Conservation (phyloP, 2,329 filamentous ascomycete genomes). For the Lasiodiplodia gonubiensis region DNA sequence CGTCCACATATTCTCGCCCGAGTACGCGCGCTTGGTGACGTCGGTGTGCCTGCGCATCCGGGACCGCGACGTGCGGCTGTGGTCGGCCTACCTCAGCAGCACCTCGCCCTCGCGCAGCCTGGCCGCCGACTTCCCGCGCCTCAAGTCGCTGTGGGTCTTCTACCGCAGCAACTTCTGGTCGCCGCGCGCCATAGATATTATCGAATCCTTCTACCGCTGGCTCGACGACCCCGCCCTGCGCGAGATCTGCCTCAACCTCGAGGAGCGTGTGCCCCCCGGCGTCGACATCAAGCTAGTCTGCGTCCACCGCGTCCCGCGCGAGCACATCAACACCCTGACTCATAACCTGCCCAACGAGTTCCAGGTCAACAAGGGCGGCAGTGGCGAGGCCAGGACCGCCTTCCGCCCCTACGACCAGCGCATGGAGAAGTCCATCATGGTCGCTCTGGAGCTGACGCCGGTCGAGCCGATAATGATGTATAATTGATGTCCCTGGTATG, state of each 20-base stretch:
- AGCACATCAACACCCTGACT: slow-evolving; percentile 55
- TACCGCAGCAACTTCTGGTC: slow-evolving; percentile 33
- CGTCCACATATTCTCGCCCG: slow-evolving; percentile 40
- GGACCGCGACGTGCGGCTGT: slow-evolving; percentile 45
- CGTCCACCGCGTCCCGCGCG: slow-evolving; percentile 41
- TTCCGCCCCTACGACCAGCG: slow-evolving; percentile 38
- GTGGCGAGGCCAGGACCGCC: slow-evolving; percentile 40
- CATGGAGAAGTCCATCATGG: slow-evolving; percentile 18
- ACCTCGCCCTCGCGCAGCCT: slow-evolving; percentile 39
- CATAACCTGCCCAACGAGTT: slow-evolving; percentile 63
- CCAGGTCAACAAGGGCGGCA: slow-evolving; percentile 35
- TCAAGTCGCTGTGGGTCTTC: slow-evolving; percentile 46
- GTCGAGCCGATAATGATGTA: slow-evolving; percentile 18
- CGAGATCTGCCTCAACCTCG: slow-evolving; percentile 42
- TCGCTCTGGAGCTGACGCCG: slow-evolving; percentile 26
- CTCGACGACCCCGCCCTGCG: slow-evolving; percentile 45
- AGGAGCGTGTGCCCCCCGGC: slow-evolving; percentile 36
- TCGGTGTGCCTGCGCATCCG: slow-evolving; percentile 44
- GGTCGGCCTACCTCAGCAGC: slow-evolving; percentile 45
- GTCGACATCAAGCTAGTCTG: slow-evolving; percentile 44
- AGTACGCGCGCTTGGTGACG: slow-evolving; percentile 37
- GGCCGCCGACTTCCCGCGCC: slow-evolving; percentile 41
- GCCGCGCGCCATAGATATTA: slow-evolving; percentile 32
- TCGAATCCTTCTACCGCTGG: slow-evolving; percentile 43
- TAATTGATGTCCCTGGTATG: background rate